Evolutionary conservation across 78 protist species (phyloP), one percentile per base, ranked within the genome.

Genomic region (Dictyostelium brefeldianum): DNA sequence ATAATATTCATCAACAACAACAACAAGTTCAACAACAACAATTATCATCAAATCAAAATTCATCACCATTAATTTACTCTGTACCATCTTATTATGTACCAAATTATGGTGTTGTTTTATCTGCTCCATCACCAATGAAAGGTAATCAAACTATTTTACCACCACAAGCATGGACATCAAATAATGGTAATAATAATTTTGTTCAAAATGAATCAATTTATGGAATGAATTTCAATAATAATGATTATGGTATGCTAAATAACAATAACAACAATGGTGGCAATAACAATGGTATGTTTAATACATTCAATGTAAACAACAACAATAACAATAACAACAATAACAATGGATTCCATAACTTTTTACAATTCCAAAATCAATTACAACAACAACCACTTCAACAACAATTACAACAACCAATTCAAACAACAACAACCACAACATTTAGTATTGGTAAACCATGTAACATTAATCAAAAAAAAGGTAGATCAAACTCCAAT

Each of bases 51-150:
- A 74, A 74, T 31, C 51, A 29, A 27, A 46, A 43, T 25, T 22
- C 90, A 29, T 51, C 80, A 20, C 80, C 64, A 69, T 27, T 46
- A 12, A 59, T 82, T 22, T 69, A 69, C 20, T 48, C 59, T 11
- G 73, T 83, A 12, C 91, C 91, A 56, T 57, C 56, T 3, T 69
- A 75, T 25, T 85, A 75, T 67, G 43, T 85, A 46, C 92, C 92
- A 73, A 85, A 85, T 54, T 85, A 85, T 75, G 92, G 92, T 85
- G 43, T 85, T 25, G 92, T 85, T 17, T 78, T 85, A 51, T 29
- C 71, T 51, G 78, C 69, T 51, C 10, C 27, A 10, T 1, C 70
- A n/a, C 57, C 82, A 51, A 74, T 74, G 51, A 77, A 77, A 53
- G 82, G 67, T 46, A 85, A 75, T 59, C 20, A 59, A 31, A 62